Evolutionary conservation across 208 protist genomes (phyloP), one percentile per base, ranked within the genome.

Genomic region (Leishmania gerbilli): DNA sequence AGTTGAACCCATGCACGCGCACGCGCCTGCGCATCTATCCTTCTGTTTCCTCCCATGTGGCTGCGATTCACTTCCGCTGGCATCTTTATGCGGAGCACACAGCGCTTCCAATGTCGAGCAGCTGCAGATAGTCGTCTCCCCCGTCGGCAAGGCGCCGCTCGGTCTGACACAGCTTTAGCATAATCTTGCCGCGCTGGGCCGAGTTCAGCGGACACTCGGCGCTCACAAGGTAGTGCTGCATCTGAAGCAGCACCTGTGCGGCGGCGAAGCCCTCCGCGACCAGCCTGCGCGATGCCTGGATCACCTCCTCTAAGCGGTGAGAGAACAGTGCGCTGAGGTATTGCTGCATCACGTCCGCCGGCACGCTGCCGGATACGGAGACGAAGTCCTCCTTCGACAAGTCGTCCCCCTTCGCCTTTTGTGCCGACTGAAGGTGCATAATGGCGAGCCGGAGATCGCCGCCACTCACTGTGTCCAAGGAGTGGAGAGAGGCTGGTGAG

Each of bases 401-500:
- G 68, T 98, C 91, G 51, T 82, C 84, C 40, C 94, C 95, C 68
- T 86, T 89, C 24, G 97, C 95, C 69, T 92, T 95, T 40, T 92
- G 88, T 19, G 96, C 95, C 1, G 93, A 97, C 89, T 99, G 99
- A 24, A 99, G 88, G 67, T 97, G 92, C 80, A 98, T 99, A 71
- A 99, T 99, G 31, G 98, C 98, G 67, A 95, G 91, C 31, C 99
- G 95, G 86, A 99, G 90, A 88, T 99, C 99, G 19, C 99, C 99
- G 13, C 93, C 92, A 74, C 95, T 98, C 5, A 98, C 89, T 3
- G 79, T 27, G 65, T 98, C 92, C n/a, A 99, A 83, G 6, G 91
- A 86, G 42, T 92, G 31, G 24, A 99, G 77, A 1, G 89, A 95
- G 34, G 89, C 83, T 7, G 91, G 83, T 0, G 89, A 90, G 53